These are phyloP conservation scores for Triticum timopheevii DNA, from an alignment of 176 grass and related monocot species.

Conservation along the genomic window DNA sequence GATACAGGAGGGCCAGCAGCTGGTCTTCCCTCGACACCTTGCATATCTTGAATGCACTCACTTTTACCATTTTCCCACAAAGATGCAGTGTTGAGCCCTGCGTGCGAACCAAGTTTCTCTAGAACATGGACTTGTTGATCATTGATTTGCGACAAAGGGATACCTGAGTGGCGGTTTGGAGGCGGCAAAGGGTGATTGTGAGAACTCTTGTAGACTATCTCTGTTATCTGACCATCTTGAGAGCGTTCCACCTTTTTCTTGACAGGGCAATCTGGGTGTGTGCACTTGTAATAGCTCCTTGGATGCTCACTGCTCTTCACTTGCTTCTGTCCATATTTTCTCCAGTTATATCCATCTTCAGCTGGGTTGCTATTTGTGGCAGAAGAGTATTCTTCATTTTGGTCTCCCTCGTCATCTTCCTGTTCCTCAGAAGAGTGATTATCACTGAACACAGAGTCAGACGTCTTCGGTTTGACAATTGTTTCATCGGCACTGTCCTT, in stretches of 20 bases:
- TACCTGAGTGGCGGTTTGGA: slow-evolving; percentile 24
- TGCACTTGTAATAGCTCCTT: slow-evolving; percentile 79
- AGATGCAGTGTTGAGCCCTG: slow-evolving; percentile 32
- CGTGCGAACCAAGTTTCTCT: slow-evolving; percentile 33
- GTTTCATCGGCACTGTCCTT: slow-evolving; percentile 40
- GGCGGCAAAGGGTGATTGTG: slow-evolving; percentile 65
- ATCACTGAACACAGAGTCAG: slow-evolving; percentile 47
- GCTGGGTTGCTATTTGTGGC: slow-evolving; percentile 26
- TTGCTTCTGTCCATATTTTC: slow-evolving; percentile 80
- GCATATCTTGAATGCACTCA: slow-evolving; percentile 42
- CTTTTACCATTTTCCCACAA: slow-evolving; percentile 48
- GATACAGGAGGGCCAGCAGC: slow-evolving; percentile 28
- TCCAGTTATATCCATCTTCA: slow-evolving; percentile 78
- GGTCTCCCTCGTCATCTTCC: slow-evolving; percentile 37
- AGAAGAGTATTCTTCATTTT: slow-evolving; percentile 46
- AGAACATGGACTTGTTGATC: slow-evolving; percentile 29
- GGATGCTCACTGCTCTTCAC: slow-evolving; percentile 70
- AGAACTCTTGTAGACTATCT: slow-evolving; percentile 72
- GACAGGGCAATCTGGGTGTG: slow-evolving; percentile 51
- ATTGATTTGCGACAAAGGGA: slow-evolving; percentile 18
- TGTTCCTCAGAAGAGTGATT: slow-evolving; percentile 50
- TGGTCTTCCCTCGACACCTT: slow-evolving; percentile 39
- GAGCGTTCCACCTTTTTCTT: slow-evolving; percentile 75
- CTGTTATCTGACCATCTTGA: slow-evolving; percentile 60
- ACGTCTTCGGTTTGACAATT: slow-evolving; percentile 27